These are phyloP conservation scores for Aspergillus fumigatiaffinis DNA, from an alignment of 2,329 filamentous ascomycete species.

Conservation along the genomic window DNA sequence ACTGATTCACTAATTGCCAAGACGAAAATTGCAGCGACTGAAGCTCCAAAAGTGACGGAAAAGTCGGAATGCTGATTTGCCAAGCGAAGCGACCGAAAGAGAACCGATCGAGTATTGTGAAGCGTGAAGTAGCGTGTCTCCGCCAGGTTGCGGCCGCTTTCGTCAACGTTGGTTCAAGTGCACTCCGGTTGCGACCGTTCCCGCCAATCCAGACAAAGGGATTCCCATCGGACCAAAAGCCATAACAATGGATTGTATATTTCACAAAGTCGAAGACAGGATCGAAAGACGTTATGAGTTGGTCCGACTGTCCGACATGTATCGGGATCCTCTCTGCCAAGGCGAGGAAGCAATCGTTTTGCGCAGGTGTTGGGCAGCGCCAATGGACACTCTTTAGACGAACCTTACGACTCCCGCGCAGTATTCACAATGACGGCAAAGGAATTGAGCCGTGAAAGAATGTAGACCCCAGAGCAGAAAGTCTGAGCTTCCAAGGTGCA, in stretches of 20 bases:
- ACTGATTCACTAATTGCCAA: constrained; percentile 8
- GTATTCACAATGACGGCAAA: neutral
- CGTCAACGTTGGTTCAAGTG: constrained; percentile 11
- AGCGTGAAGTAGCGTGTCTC: neutral
- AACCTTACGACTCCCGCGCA: neutral
- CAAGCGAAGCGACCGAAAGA: neutral
- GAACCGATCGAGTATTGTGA: neutral
- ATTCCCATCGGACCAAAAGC: neutral
- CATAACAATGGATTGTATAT: constrained; percentile 5
- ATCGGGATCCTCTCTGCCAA: neutral
- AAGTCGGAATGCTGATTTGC: neutral
- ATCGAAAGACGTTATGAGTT: neutral
- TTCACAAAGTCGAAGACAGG: neutral
- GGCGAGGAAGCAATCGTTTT: constrained; percentile 7
- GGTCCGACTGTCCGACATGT: constrained; percentile 1
- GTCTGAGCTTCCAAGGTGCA: neutral
- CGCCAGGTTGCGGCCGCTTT: constrained; percentile 12
- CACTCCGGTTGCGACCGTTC: constrained; percentile 19
- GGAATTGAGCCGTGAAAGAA: neutral
- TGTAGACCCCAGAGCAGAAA: neutral
- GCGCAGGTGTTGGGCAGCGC: constrained; percentile 1
- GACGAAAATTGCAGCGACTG: constrained; percentile 1
- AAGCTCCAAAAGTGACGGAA: constrained; percentile 1
- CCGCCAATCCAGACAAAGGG: neutral
- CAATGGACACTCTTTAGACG: neutral